Conservation (phyloP, 2,329 filamentous ascomycete species). For the Lachnellula hyalina region DNA sequence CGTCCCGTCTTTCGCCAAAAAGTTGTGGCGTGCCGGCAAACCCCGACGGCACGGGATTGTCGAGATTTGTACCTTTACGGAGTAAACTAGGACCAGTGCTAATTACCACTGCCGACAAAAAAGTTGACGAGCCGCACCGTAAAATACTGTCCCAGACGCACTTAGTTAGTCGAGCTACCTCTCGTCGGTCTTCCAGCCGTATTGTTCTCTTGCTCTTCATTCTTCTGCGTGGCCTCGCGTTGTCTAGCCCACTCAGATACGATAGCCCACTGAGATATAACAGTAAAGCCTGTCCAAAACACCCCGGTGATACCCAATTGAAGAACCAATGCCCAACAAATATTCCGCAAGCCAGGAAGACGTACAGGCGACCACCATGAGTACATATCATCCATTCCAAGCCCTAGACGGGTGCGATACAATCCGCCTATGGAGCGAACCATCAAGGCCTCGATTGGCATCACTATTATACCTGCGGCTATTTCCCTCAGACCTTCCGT, state of each 20-base stretch:
- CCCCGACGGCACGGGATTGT: not conserved
- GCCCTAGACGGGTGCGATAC: conserved; percentile 18
- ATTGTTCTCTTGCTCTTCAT: not conserved
- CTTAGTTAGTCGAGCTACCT: not conserved
- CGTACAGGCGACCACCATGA: not conserved
- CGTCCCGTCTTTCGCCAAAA: conserved; percentile 7
- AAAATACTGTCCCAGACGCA: not conserved
- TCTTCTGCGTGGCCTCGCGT: too few relatives aligned
- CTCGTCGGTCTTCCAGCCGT: too few relatives aligned
- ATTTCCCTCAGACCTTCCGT: conserved; percentile 29
- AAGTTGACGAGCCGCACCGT: not conserved
- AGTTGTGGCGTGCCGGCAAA: not conserved
- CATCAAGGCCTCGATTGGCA: conserved; percentile 30
- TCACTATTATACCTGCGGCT: conserved; percentile 21
- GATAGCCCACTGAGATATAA: conserved; percentile 15
- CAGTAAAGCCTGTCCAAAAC: conserved; percentile 26
- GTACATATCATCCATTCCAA: conserved; percentile 19
- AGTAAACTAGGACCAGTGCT: not conserved
- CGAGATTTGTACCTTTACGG: not conserved
- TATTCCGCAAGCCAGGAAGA: conserved; percentile 14
- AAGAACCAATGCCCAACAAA: conserved; percentile 20
- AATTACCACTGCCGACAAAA: not conserved
- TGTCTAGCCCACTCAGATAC: not conserved
- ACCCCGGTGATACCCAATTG: conserved; percentile 24
- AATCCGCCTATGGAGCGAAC: conserved; percentile 26